Evolutionary conservation across 2,329 filamentous ascomycete genomes (phyloP).

Genomic region (Botrytis medusae): DNA sequence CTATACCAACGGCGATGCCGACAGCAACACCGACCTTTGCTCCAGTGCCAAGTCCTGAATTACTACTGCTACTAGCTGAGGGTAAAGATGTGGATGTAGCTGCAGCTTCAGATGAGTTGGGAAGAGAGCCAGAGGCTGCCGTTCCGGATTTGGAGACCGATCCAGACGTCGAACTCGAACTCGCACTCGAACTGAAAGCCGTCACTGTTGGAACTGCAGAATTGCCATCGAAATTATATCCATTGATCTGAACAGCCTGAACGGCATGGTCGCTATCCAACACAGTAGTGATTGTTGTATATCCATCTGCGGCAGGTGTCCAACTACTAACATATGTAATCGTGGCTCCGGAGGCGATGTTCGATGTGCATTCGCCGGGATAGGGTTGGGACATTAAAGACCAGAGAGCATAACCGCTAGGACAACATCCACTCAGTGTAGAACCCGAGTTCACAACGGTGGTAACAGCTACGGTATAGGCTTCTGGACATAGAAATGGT

Average conservation of each 20-base stretch:
- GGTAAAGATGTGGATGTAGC: background rate
- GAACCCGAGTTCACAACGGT: background rate
- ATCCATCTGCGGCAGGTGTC: background rate
- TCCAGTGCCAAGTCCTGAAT: background rate
- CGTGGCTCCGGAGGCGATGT: background rate
- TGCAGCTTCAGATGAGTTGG: background rate
- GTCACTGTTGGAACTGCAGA: background rate
- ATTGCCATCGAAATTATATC: constrained; percentile 20
- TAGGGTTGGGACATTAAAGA: background rate
- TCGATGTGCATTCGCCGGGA: constrained; percentile 10
- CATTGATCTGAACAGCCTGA: constrained; percentile 13
- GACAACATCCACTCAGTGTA: constrained; percentile 15
- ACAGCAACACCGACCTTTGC: constrained; percentile 6
- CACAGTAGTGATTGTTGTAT: background rate
- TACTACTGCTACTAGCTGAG: background rate
- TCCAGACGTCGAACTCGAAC: background rate
- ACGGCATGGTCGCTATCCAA: background rate
- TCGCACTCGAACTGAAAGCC: background rate
- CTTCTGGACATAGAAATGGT: constrained; percentile 17
- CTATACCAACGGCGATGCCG: background rate
- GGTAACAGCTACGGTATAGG: background rate
- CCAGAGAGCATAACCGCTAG: background rate
- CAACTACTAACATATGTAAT: constrained; percentile 8
- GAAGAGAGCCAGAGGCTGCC: background rate
- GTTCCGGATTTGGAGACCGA: background rate